Conservation (phyloP, 805 yeast species). For the Yarrowia porcina region DNA sequence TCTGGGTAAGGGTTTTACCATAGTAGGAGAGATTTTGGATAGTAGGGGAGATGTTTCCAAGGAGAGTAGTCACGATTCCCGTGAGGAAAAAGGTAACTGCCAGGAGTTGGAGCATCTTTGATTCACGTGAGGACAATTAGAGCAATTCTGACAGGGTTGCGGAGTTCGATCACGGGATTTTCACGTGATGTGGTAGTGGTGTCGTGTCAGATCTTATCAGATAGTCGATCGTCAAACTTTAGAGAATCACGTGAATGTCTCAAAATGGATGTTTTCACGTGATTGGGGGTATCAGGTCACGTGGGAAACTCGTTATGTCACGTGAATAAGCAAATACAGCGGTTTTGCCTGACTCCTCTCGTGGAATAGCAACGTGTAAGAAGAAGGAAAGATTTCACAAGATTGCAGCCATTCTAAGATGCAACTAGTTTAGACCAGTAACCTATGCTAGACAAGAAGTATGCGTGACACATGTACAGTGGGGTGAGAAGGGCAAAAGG, state of each 20-base stretch:
- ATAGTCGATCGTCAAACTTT: no score
- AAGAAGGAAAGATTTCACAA: neutral
- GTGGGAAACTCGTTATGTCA: no score
- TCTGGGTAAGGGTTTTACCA: constrained; percentile 4
- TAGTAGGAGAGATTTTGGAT: neutral
- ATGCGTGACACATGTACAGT: neutral
- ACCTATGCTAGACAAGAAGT: neutral
- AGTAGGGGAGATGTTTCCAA: neutral
- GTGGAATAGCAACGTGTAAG: neutral
- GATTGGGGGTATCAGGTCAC: no score
- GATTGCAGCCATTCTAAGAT: no score
- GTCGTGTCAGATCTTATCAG: no score
- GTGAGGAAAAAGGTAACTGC: neutral
- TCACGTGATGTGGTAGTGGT: no score
- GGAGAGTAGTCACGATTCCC: neutral
- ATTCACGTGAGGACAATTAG: neutral
- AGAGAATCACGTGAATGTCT: no score
- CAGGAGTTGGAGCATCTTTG: neutral
- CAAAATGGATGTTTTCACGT: no score
- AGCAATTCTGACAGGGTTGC: no score
- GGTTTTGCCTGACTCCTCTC: no score
- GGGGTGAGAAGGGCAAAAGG: neutral
- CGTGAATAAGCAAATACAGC: no score
- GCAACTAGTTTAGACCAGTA: neutral
- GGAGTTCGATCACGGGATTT: no score